phyloP scores from a whole-genome alignment of 768 basidiomycete genomes.

The Mycena venus region DNA sequence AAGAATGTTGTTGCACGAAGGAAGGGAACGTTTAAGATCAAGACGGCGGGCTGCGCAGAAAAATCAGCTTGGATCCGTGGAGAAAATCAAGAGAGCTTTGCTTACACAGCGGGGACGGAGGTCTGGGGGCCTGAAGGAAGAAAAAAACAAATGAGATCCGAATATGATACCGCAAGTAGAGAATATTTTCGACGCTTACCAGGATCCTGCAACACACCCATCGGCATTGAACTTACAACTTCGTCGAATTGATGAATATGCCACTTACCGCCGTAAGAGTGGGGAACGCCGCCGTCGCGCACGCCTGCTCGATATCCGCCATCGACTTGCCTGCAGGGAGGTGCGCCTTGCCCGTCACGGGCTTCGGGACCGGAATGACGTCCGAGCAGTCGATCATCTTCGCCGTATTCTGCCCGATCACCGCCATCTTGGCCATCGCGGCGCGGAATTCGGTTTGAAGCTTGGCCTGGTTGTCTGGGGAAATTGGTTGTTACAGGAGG shows the following conservation, averaged over 20 bases:
- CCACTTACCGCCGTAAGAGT: constrained; percentile 34
- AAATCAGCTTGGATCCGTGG: too few relatives aligned
- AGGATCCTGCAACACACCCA: too few relatives aligned
- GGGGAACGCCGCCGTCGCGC: constrained; percentile 35
- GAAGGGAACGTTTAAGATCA: too few relatives aligned
- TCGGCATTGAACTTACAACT: too few relatives aligned
- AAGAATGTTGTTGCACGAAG: too few relatives aligned
- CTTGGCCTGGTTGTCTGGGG: constrained; percentile 38
- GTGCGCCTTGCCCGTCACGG: constrained; percentile 32
- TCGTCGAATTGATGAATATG: too few relatives aligned
- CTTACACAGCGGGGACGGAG: constrained; percentile 18
- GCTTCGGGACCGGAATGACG: constrained; percentile 44
- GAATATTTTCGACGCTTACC: too few relatives aligned
- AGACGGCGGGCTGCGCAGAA: too few relatives aligned
- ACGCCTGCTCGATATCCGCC: constrained; percentile 40
- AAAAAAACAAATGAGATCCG: background rate
- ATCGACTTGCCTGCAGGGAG: constrained; percentile 38
- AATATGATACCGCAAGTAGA: too few relatives aligned
- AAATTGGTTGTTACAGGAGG: background rate
- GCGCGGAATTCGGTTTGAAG: constrained; percentile 41
- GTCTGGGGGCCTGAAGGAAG: background rate
- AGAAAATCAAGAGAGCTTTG: background rate
- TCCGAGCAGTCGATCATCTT: constrained; percentile 52
- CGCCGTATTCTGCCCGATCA: constrained; percentile 43
- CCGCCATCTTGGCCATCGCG: constrained; percentile 49